Conservation (phyloP, 192 early-diverging fungal genomes). For the Backusella australiensis region DNA sequence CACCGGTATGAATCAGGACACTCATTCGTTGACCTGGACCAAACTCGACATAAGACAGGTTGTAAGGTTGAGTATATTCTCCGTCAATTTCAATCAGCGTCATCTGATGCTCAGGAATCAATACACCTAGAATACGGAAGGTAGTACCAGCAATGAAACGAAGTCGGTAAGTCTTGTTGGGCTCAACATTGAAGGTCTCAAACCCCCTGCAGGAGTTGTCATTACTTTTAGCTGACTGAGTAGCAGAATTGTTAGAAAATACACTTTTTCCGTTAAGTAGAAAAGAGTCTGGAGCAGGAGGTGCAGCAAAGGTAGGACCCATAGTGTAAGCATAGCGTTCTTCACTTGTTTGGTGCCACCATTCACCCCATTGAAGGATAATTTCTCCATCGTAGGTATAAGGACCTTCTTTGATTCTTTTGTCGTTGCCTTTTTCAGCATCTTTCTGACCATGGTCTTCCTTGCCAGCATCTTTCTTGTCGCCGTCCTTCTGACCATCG, state of each 20-base stretch:
- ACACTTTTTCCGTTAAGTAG: slow-evolving; percentile 17
- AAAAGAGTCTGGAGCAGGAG: neutral
- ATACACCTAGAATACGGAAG: slow-evolving; percentile 38
- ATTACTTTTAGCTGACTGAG: neutral
- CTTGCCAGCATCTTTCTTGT: neutral
- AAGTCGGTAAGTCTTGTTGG: slow-evolving; percentile 28
- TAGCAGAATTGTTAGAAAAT: neutral
- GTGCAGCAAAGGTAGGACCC: neutral
- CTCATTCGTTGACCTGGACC: slow-evolving; percentile 47
- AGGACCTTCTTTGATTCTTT: slow-evolving; percentile 3
- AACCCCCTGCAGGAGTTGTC: slow-evolving; percentile 2
- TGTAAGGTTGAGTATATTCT: slow-evolving; percentile 35
- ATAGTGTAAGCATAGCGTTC: slow-evolving; percentile 2
- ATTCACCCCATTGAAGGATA: slow-evolving; percentile 27
- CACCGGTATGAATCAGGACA: slow-evolving; percentile 34
- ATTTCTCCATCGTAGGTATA: slow-evolving; percentile 43
- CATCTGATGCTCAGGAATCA: slow-evolving; percentile 45
- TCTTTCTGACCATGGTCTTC: neutral
- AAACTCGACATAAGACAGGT: slow-evolving; percentile 34
- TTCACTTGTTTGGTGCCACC: slow-evolving; percentile 35
- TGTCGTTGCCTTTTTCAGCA: neutral
- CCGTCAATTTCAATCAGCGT: slow-evolving; percentile 53
- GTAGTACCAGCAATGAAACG: slow-evolving; percentile 38
- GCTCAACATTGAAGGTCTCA: slow-evolving; percentile 20
- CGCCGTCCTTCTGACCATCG: neutral